These are phyloP conservation scores for Polytrichum commune DNA, from an alignment of 225 moss, liverwort and hornwort genomes.

Conservation along the genomic window DNA sequence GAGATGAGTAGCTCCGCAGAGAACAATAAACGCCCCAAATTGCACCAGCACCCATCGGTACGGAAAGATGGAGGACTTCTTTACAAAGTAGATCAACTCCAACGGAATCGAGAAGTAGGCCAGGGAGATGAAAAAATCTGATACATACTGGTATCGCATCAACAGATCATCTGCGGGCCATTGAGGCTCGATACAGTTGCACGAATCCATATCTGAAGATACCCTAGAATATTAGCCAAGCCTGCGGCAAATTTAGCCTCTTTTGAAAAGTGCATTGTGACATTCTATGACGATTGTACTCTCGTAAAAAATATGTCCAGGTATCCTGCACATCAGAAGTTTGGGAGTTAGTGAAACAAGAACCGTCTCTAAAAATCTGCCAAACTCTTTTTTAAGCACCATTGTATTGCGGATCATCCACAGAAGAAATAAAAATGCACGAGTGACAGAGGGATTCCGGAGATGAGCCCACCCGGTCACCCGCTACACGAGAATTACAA, in stretches of 20 bases:
- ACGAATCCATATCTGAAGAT: constrained; percentile 45
- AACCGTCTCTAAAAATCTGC: neutral
- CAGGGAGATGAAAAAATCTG: constrained; percentile 65
- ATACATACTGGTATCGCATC: constrained; percentile 69
- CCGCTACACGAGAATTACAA: too few species aligned
- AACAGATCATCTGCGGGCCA: constrained; percentile 61
- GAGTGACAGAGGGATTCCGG: too few species aligned
- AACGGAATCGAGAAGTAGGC: constrained; percentile 65
- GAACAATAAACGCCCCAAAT: constrained; percentile 67
- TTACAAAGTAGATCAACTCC: constrained; percentile 70
- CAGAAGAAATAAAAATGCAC: too few species aligned
- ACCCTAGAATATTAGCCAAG: neutral
- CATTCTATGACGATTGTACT: too few species aligned
- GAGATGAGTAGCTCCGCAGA: constrained; percentile 61
- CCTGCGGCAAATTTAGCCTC: neutral
- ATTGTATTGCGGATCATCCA: neutral
- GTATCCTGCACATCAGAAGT: too few species aligned
- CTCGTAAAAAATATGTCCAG: too few species aligned
- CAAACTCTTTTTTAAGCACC: constrained; percentile 4
- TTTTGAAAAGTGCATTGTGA: too few species aligned
- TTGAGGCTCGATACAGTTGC: constrained; percentile 60
- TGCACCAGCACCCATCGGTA: constrained; percentile 72
- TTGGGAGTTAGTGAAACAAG: too few species aligned
- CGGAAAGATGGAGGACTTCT: constrained; percentile 60
- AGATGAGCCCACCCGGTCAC: too few species aligned